Percentiles rank a stretch among this genome's conserved stretches.
These are phyloP conservation scores for Candida argentea DNA, from an alignment of 805 yeast species.

Conservation along the genomic window DNA sequence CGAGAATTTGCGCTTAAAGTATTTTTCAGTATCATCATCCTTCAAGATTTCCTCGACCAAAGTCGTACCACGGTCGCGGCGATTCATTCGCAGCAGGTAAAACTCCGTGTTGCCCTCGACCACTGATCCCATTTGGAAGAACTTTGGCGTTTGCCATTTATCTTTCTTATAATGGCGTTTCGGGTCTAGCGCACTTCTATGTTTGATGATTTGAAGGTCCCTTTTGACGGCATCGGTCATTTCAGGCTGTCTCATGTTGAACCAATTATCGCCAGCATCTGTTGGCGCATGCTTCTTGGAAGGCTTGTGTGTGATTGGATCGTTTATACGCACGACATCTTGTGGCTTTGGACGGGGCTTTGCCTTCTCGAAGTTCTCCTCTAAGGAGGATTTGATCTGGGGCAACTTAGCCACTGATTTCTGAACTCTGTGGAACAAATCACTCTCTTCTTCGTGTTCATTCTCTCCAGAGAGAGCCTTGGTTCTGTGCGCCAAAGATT, in stretches of 20 bases:
- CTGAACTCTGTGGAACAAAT: slow-evolving; percentile 22
- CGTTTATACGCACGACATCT: slow-evolving; percentile 31
- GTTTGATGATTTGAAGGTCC: slow-evolving; percentile 68
- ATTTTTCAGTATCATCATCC: slow-evolving; percentile 57
- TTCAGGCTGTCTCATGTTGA: slow-evolving; percentile 66
- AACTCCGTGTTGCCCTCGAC: slow-evolving; percentile 75
- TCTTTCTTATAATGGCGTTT: slow-evolving; percentile 91
- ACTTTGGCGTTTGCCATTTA: slow-evolving; percentile 65
- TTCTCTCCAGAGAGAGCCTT: slow-evolving; percentile 4
- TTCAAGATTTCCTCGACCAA: slow-evolving; percentile 75
- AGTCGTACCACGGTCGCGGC: slow-evolving; percentile 65
- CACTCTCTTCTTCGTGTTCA: slow-evolving; percentile 9
- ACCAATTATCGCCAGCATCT: slow-evolving; percentile 62
- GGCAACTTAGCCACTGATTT: slow-evolving; percentile 27
- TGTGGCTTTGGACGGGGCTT: slow-evolving; percentile 6
- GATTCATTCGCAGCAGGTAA: slow-evolving; percentile 54
- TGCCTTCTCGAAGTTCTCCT: slow-evolving; percentile 9
- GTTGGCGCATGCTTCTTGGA: slow-evolving; percentile 7
- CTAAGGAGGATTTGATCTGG: slow-evolving; percentile 26
- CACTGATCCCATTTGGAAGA: slow-evolving; percentile 83
- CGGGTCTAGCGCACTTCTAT: slow-evolving; percentile 89
- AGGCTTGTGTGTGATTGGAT: slow-evolving; percentile 28
- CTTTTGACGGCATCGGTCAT: slow-evolving; percentile 62
- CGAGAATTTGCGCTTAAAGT: slow-evolving; percentile 74
- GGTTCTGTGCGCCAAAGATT: slow-evolving; percentile 18